phyloP scores from a whole-genome alignment of 768 basidiomycete species.

The Lactifluus rugatus region DNA sequence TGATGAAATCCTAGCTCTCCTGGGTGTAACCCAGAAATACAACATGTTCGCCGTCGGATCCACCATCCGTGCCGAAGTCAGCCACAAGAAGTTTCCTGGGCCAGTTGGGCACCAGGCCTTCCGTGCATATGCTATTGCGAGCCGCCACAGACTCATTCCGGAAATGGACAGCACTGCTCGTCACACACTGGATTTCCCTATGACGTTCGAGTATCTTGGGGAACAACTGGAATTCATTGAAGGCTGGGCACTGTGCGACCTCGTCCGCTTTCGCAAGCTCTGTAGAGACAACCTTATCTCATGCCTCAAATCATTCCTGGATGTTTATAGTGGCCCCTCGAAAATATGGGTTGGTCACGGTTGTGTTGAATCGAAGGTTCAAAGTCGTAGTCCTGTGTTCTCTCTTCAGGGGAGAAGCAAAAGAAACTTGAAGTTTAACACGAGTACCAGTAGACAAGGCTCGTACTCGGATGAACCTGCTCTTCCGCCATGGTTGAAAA shows the following conservation, averaged over 20 bases:
- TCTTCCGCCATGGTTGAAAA: background rate
- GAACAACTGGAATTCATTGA: background rate
- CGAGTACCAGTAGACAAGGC: too few relatives aligned
- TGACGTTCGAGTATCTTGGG: background rate
- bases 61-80: background rate
- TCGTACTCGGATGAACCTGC: background rate
- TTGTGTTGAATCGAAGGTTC: background rate
- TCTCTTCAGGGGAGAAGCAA: too few relatives aligned
- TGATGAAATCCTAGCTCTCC: background rate
- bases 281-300: background rate
- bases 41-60: constrained; percentile 13
- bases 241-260: background rate
- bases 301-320: background rate
- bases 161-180: background rate
- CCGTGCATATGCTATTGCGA: constrained; percentile 17
- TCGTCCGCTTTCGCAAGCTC: background rate
- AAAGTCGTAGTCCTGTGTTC: background rate
- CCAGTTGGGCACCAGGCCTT: background rate
- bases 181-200: background rate
- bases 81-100: background rate
- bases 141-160: background rate
- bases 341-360: background rate
- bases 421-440: background rate
- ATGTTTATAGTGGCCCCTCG: background rate
- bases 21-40: constrained; percentile 22